These are phyloP conservation scores for Candida mesenterica DNA, from an alignment of 1,139 yeast species.

Conservation along the genomic window DNA sequence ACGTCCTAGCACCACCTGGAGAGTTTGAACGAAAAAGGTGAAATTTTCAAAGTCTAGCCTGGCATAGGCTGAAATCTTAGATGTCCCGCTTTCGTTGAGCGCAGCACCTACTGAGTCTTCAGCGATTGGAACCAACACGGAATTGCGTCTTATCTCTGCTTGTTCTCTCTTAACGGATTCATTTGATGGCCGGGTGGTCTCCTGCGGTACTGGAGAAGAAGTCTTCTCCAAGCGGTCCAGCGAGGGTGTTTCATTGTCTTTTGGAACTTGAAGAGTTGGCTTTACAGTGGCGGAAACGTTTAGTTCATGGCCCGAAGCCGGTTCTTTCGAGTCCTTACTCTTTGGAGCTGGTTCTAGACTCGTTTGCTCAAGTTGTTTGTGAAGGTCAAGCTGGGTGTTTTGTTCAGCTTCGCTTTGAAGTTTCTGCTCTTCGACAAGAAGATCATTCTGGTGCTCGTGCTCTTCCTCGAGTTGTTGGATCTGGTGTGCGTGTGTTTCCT, in stretches of 20 bases:
- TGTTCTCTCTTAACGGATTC: too few relatives aligned
- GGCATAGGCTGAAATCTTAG: conserved; percentile 89
- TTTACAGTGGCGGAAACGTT: too few relatives aligned
- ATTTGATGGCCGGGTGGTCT: too few relatives aligned
- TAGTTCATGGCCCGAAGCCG: too few relatives aligned
- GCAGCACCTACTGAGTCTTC: neutral
- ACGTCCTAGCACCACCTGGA: conserved; percentile 90
- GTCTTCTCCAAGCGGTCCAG: conserved; percentile 18
- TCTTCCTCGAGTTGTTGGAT: too few relatives aligned
- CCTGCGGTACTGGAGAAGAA: neutral
- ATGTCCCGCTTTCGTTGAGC: conserved; percentile 15
- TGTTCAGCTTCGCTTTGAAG: neutral
- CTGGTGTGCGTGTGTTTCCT: too few relatives aligned
- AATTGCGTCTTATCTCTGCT: neutral
- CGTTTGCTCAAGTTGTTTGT: too few relatives aligned
- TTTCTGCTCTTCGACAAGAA: too few relatives aligned
- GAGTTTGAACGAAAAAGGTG: conserved; percentile 92
- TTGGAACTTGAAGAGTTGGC: too few relatives aligned
- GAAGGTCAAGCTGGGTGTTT: neutral
- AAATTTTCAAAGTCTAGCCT: conserved; percentile 88
- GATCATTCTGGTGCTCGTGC: too few relatives aligned
- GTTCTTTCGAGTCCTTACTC: neutral
- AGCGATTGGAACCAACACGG: conserved; percentile 5
- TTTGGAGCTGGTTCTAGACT: too few relatives aligned
- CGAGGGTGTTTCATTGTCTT: too few relatives aligned